Evolutionary conservation across 495 filamentous ascomycete species (phyloP), one percentile per base, ranked within the genome.

Genomic region (Penicillium bovifimosum): DNA sequence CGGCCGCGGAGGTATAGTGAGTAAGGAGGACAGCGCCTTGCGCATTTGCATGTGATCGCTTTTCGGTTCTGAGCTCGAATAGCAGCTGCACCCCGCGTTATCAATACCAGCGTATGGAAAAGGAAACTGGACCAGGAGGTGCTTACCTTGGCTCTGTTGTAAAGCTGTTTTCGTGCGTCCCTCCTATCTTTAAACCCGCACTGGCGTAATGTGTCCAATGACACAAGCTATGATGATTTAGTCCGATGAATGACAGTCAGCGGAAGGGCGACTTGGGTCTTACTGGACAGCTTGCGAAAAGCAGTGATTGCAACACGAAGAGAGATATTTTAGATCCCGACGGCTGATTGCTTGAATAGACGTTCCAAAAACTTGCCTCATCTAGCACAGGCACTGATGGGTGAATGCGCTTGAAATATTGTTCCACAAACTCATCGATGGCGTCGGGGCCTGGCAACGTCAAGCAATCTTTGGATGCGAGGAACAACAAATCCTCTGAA

Each of bases 401-500:
- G 51, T 80, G 76, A 11, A 79, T 65, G 14, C 72, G 66, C 46
- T 71, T 62, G 51, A 80, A 80, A 44, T 77, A 80, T 20, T 70
- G 65, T 4, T 67, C 64, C 8, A 78, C 59, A 45, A 80, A 75
- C 18, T 75, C 71, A n/a, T 73, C 63, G 0, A 75, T 61, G 6
- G 67, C 60, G 5, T 62, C 49, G 47, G 65, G 53, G 5, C 61
- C 64, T 1, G 76, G 77, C 6, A 80, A 36, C 39, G 61, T 65
- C 3, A 78, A 63, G 46, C 73, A 76, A 6, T 70, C 71, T 41
- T 77, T 68, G 0, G 66, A 65, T 7, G 65, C 60, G 5, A 80
- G 62, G 45, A 69, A 76, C 13, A 69, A 65, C 20, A 74, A 56
- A 56, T 79, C 73, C 47, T 76, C 69, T 6, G 64, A 59, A 38